phyloP scores from a whole-genome alignment of 2,329 filamentous ascomycete genomes.

The Sphaerulina populicola region DNA sequence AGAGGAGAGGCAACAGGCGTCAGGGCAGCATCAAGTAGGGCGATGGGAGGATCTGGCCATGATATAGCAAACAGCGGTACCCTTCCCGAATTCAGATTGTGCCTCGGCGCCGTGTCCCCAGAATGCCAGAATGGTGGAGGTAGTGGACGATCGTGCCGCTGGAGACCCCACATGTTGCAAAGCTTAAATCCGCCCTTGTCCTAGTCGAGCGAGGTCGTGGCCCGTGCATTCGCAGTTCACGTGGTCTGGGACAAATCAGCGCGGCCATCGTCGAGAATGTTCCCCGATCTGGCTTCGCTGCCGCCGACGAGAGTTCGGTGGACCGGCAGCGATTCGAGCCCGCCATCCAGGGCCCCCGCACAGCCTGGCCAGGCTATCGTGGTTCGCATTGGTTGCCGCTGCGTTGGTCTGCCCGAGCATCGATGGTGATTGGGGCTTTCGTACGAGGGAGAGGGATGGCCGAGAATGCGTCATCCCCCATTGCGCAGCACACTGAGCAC shows the following conservation, averaged over 20 bases:
- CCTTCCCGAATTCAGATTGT: not conserved
- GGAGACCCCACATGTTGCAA: conserved; percentile 6
- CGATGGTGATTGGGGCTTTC: conserved; percentile 4
- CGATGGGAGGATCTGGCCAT: conserved; percentile 6
- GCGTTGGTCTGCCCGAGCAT: not conserved
- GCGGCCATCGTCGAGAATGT: not conserved
- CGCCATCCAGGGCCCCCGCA: conserved; percentile 5
- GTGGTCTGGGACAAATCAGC: conserved; percentile 5
- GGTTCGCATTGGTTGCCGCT: not conserved
- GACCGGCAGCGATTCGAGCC: conserved; percentile 5
- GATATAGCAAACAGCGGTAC: conserved; percentile 3
- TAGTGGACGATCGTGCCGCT: not conserved
- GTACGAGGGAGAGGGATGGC: not conserved
- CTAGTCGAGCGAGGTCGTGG: conserved; percentile 2
- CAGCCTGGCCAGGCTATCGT: not conserved
- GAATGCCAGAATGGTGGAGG: conserved; percentile 4
- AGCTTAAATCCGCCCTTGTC: conserved; percentile 2
- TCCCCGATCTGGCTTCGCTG: not conserved
- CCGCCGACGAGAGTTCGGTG: conserved; percentile 4
- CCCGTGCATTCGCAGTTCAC: conserved; percentile 4
- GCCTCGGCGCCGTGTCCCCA: conserved; percentile 10
- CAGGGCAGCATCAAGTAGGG: not conserved
- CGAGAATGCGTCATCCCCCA: too few relatives aligned
- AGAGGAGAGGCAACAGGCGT: not conserved
- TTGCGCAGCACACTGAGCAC: too few relatives aligned